Conservation (phyloP, 2,329 filamentous ascomycete species). For the Berkeleyomyces basicola region DNA sequence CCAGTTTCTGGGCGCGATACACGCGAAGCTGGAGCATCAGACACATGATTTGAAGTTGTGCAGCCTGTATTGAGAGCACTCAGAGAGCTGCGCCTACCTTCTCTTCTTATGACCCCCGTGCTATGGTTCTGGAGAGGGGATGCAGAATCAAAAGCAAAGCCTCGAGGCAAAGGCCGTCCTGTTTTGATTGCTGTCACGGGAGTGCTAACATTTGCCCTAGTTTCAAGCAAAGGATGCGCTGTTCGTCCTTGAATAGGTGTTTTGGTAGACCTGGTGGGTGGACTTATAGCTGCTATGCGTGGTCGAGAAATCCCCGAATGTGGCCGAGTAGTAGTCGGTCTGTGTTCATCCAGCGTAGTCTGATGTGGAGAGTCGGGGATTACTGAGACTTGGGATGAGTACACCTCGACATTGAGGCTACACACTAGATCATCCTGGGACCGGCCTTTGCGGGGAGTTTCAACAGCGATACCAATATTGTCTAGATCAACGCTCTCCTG, state of each 20-base stretch:
- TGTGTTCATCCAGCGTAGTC: not conserved
- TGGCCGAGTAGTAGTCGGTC: not conserved
- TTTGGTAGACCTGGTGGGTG: not conserved
- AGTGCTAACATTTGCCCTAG: not conserved
- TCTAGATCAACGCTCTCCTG: conserved; percentile 7
- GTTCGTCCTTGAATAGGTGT: not conserved
- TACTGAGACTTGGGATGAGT: conserved; percentile 5
- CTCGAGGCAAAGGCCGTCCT: not conserved
- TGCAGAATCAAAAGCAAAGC: not conserved
- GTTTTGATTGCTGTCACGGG: not conserved
- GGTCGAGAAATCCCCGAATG: not conserved
- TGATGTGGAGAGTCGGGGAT: conserved; percentile 10
- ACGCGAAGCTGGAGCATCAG: not conserved
- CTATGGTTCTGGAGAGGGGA: not conserved
- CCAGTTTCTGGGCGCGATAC: not conserved
- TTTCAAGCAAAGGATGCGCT: not conserved
- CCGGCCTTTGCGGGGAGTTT: conserved; percentile 1
- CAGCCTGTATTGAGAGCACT: not conserved
- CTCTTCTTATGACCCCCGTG: not conserved
- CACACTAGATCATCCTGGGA: conserved; percentile 1
- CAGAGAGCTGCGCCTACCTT: not conserved
- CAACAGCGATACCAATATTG: not conserved
- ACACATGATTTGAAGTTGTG: not conserved
- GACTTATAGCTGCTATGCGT: not conserved
- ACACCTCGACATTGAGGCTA: conserved; percentile 8